These are phyloP conservation scores for Trichoderma polysporum DNA, from an alignment of 2,329 filamentous ascomycete species.

Conservation along the genomic window DNA sequence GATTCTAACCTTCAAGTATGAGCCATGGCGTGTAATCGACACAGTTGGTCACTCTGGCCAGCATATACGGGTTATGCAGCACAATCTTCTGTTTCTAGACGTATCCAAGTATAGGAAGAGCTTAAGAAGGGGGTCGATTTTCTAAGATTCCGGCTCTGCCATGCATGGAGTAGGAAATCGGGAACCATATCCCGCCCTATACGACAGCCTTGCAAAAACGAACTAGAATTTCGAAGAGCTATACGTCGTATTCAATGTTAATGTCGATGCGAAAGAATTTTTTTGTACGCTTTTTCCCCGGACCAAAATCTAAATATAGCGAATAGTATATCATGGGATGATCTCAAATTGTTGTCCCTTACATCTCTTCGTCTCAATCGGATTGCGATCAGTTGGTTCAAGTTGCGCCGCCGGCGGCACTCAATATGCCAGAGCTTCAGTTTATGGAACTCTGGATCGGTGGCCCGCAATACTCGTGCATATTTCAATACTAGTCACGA, in stretches of 20 bases:
- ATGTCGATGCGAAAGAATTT: not conserved
- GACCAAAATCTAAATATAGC: not conserved
- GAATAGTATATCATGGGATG: not conserved
- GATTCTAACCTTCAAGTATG: not conserved
- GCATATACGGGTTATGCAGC: not conserved
- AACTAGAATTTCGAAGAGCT: not conserved
- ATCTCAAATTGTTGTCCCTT: not conserved
- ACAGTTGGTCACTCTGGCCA: not conserved
- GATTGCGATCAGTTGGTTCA: not conserved
- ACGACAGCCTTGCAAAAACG: not conserved
- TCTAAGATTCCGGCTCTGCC: not conserved
- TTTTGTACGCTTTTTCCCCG: not conserved
- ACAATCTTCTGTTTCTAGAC: not conserved
- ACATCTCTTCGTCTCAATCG: not conserved
- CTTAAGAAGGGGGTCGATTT: not conserved
- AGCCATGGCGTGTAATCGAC: not conserved
- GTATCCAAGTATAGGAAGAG: not conserved
- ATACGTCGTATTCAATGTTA: not conserved
- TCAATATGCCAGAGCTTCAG: not conserved
- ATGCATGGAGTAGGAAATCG: not conserved
- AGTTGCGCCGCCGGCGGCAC: too few relatives aligned
- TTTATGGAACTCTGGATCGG: too few relatives aligned
- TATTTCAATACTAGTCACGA: too few relatives aligned
- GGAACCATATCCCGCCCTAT: not conserved
- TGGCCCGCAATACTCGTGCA: too few relatives aligned